Percentiles rank a stretch among this genome's conserved stretches.
phyloP scores from a whole-genome alignment of 345 rosid genomes.

The Hypericum androsaemum region DNA sequence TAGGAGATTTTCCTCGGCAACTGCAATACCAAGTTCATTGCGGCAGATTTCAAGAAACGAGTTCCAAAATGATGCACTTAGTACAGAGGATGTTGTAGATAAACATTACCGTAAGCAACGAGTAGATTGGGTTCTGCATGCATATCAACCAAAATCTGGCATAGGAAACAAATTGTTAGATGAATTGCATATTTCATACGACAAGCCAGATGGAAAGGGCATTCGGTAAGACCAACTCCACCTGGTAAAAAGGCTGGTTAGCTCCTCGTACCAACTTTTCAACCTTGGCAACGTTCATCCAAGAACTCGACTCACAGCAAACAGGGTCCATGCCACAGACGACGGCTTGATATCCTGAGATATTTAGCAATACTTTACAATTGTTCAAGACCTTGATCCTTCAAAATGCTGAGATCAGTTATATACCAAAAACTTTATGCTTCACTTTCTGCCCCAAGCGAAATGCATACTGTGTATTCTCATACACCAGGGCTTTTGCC shows the following conservation, averaged over 20 bases:
- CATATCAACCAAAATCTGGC: slow-evolving; percentile 82
- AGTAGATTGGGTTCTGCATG: slow-evolving; percentile 61
- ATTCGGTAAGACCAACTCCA: slow-evolving; percentile 15
- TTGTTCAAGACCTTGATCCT: too few species aligned
- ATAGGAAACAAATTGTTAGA: too few species aligned
- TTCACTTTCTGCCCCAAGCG: slow-evolving; percentile 88
- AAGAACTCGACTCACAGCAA: slow-evolving; percentile 77
- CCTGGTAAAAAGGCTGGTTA: slow-evolving; percentile 97
- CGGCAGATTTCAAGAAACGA: too few species aligned
- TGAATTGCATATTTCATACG: too few species aligned
- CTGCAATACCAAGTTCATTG: too few species aligned
- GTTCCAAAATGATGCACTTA: too few species aligned
- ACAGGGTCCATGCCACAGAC: slow-evolving; percentile 95
- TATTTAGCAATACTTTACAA: too few species aligned
- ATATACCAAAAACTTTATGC: slow-evolving; percentile 66
- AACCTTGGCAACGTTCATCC: slow-evolving; percentile 78
- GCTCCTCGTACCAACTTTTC: slow-evolving; percentile 65
- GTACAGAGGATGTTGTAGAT: too few species aligned
- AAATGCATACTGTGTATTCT: slow-evolving; percentile 66
- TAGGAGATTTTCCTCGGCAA: slow-evolving; percentile 75
- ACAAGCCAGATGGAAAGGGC: too few species aligned
- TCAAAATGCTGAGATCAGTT: too few species aligned
- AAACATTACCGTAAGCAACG: slow-evolving; percentile 69
- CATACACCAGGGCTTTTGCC: slow-evolving; percentile 71
- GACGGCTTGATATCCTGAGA: slow-evolving; percentile 71